Base-by-base conservation (phyloP, 805 yeast species). In the Kluyveromyces starmeri region DNA sequence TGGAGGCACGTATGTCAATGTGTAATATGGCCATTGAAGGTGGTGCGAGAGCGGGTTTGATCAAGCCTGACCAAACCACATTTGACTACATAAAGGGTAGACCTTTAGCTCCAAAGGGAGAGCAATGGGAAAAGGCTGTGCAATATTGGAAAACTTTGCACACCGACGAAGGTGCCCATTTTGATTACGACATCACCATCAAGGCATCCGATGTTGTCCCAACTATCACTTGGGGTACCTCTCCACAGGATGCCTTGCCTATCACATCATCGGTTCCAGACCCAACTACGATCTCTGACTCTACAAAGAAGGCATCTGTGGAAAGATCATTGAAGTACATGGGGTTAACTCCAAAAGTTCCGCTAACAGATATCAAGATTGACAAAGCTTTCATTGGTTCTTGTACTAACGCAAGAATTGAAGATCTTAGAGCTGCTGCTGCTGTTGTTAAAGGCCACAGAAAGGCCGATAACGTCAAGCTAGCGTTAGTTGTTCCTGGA, bases 21-120 rank as follows among this genome's bases (percentile, higher is more conserved):
- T 92, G 98, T 73, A 92, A 92, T 61, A 92, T 92, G 98, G 79
- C 97, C 29, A 89, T 92, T 53, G 98, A 92, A 67, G 98, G 82
- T 40, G 98, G 98, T 66, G 98, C 98, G 12, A 80, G 98, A 67
- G 97, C 98, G 18, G 98, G 98, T 64, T 85, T 92, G 96, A 89
- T 92, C 58, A 83, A 80, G 45, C 98, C 98, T 7, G 98, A 92
- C 58, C 82, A 86, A 45, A 77, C 60, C 35, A 89, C 97, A 19
- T 83, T 81, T 53, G 79, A 80, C 40, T 92, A 92, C 64, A 70
- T 92, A 51, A 78, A 88, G 66, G 95, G 94, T 42, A 75, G 96
- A 57, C 96, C 97, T 27, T 71, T 92, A 48, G 89, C 96, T 44
- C 98, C 98, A 55, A 73, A 74, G 55, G 98, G 94, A 40, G 85